Base-by-base conservation (phyloP, 352 stramenopile genomes). In the Discostella stelligera region DNA sequence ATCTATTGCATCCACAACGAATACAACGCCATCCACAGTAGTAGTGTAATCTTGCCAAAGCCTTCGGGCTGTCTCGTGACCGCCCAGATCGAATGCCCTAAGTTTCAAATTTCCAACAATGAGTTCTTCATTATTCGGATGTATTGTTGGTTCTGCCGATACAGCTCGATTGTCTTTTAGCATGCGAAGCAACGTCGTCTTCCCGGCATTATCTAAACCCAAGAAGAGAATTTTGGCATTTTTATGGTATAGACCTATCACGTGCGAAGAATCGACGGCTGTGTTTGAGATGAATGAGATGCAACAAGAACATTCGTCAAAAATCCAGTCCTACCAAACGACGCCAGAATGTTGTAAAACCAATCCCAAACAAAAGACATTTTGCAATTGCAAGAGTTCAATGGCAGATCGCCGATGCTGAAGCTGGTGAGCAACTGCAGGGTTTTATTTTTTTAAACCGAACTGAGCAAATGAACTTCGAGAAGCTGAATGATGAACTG, bases 151-250 rank as follows among this genome's bases (percentile, higher is more conserved):
- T 18, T 89, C 82, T 64, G 59, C 54, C 18, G 75, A 83, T 39
- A 83, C 75, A 48, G 68, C 46, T 66, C 75, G 48, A 46, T 83
- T 77, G 62, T 99, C 97, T 94, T 99, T 99, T 27, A 99, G 93
- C 96, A 99, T 99, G 91, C 99, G 96, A 66, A 99, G 88, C 41
- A 99, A 88, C 25, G 98, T 99, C 11, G 98, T 99, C 90, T 99
- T 99, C 80, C 98, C 98, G 54, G 98, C 98, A 91, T 99, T 99
- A 87, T 99, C 98, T 27, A 99, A 88, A 25, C 98, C 98, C 25
- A 99, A 85, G 90, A 99, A 99, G 46, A 99, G 83, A 84, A 99
- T 99, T 90, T 99, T 99, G 77, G 97, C 98, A 85, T 98, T 98
- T 92, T 99, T 99, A 90, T 99, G 97, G 89, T 99, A 99, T 63